Evolutionary conservation across 495 filamentous ascomycete species (phyloP), one percentile per base, ranked within the genome.

Genomic region (Pyrenula aspistea): DNA sequence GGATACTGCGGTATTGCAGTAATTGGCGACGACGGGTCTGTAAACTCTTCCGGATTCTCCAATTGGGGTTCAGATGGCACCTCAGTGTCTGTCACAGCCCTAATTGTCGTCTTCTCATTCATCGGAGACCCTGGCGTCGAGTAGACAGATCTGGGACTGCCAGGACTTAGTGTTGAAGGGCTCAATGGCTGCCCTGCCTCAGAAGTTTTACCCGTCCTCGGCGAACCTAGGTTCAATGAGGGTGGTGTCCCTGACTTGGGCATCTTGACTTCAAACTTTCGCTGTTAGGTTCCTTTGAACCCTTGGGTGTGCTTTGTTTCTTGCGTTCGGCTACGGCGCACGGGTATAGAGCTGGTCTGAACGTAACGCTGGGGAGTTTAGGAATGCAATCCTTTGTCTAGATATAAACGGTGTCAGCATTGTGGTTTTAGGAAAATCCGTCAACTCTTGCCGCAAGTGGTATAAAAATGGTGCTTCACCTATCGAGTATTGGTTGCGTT

Each of bases 1-100:
- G 79, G 77, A 56, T 77, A 70, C 61, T 75, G 72, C 31, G 79
- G 78, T 53, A 81, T 76, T 20, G 80, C 73, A 12, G 80, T 81
- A 53, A 79, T 24, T 20, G n/a, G 31, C 15, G 31, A 42, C 4
- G 31, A 4, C 15, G 31, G 31, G 31, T 42, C 31, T 4, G 31
- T 4, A 42, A 15, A 15, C 4, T 4, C 31, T 42, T 42, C 31
- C 15, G 31, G 15, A 15, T 15, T 42, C 15, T 42, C 31, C 31
- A 42, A 42, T 42, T 42, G 31, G 31, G 31, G 4, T 15, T 42
- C 31, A 42, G 31, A 15, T 8, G 15, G 15, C 4, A 42, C 15
- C 15, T 42, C 31, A 8, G 31, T 42, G 15, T 42, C 31, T 4
- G 31, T 42, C 31, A 42, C 31, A 8, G 31, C 8, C 15, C 31